Evolutionary conservation across 2,329 filamentous ascomycete species (phyloP), one percentile per base, ranked within the genome.

Genomic region (Huntiella omanensis): DNA sequence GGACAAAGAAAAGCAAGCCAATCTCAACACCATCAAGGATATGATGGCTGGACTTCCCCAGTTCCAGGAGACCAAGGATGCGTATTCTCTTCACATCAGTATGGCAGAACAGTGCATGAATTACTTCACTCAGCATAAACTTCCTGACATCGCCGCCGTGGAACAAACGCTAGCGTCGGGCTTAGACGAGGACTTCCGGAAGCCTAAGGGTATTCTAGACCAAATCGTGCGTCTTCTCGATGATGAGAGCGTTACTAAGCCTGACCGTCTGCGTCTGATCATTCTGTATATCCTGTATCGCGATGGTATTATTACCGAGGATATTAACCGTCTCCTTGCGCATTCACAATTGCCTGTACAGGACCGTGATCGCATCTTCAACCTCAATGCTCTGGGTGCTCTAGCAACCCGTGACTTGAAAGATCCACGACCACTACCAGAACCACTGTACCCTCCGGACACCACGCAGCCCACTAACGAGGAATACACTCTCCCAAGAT

Each of bases 81-180:
- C 84, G 1, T 98, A 96, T 60, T 91, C 87, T 0, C 66, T 98
- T 46, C 91, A 98, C 62, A 68, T 98, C 37, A 88, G 79, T 54
- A 96, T 98, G 88, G 91, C 91, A 1, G 83, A 95, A 59, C 86
- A 94, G 59, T 93, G 86, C 59, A 96, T 96, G 87, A 85, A 85
- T 54, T 75, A 83, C 34, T 98, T 98, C 55, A 79, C 93, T 58
- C 67, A 76, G 45, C 75, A 80, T 58, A 94, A 93, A 57, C 69
- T 98, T 5, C 72, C 82, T 5, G 91, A 98, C 56, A 69, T 96
- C 49, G 86, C 86, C 10, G 80, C 82, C 0, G 73, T 87, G 4
- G 91, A 98, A 62, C 91, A 96, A 68, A 84, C 77, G 22, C 69
- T 98, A 53, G 83, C 87, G 7, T 96, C 91, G 1, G 91, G 91